Evolutionary conservation across 208 protist genomes (phyloP), one percentile per base, ranked within the genome.

Genomic region (Trypanosoma conorhini): DNA sequence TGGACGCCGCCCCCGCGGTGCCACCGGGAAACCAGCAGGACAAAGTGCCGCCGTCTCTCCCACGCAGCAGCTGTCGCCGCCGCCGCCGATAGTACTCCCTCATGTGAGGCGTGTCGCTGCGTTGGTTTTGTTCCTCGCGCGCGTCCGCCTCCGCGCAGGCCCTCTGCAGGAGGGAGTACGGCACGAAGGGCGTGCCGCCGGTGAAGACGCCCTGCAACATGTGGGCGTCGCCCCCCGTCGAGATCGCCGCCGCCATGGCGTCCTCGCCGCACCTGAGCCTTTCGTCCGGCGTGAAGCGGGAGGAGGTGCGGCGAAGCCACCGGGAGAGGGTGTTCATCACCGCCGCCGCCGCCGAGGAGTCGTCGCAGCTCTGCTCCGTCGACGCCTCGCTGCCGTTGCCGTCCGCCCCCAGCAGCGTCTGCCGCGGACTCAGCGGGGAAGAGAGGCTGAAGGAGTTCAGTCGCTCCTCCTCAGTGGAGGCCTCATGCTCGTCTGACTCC

Each of bases 151-250:
- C 42, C 42, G 17, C 42, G 15, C 13, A 46, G 8, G 42, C 22
- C 12, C 42, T 30, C 56, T 60, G 24, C 30, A 60, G 30, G 22
- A 62, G 58, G 28, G 58, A 62, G 17, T 50, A 24, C 19, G 1
- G 21, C 24, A 62, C 17, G 50, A 62, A 62, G 5, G 17, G 35
- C 2, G 7, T 46, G 10, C 58, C 58, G 12, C 42, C 17, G 19
- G 58, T 62, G 42, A 62, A 62, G 35, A 62, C 58, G 24, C 35
- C 35, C 5, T 42, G 35, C 24, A 62, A 46, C 26, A 50, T n/a
- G 22, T 62, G 35, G 12, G 4, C 15, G 24, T 13, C 58, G 1
- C 2, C 35, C 35, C 28, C 42, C 17, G 24, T 62, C n/a, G 21
- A 46, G 35, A 64, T n/a, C 60, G 26, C 42, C 42, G n/a, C 42